A percentile compares a stretch with the other conserved stretches of the same genome.
Evolutionary conservation across 306 rosid genomes (phyloP).

Genomic region (Lagenaria siceraria): DNA sequence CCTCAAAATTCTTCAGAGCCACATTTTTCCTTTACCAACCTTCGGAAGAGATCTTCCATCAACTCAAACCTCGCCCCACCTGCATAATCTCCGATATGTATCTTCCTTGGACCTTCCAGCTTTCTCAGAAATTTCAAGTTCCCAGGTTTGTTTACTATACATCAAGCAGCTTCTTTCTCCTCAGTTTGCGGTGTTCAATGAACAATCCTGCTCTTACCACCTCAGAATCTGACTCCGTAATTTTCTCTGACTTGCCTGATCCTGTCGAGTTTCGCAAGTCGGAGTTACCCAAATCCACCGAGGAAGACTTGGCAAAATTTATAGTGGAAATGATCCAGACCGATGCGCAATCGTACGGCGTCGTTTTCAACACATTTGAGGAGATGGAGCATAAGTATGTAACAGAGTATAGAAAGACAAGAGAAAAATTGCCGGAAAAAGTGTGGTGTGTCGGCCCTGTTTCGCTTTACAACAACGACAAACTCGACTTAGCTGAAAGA

Average conservation of each 20-base stretch:
- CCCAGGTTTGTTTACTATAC: conserved; percentile 13
- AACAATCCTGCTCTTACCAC: not conserved
- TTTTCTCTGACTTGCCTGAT: conserved; percentile 10
- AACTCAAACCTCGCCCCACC: conserved; percentile 31
- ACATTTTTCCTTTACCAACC: conserved; percentile 17
- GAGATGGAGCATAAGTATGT: conserved; percentile 34
- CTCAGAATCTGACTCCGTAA: conserved; percentile 3
- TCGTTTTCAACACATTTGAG: conserved; percentile 16
- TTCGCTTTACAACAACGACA: conserved; percentile 20
- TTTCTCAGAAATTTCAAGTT: not conserved
- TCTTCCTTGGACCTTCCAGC: conserved; percentile 23
- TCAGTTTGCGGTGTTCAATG: not conserved
- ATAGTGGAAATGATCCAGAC: not conserved
- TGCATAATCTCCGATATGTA: conserved; percentile 51
- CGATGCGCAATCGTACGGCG: conserved; percentile 16
- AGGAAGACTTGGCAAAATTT: not conserved
- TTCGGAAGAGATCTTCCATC: conserved; percentile 19
- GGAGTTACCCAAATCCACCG: not conserved
- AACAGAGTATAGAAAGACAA: conserved; percentile 24
- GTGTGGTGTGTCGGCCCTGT: conserved; percentile 45
- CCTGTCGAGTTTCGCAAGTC: conserved; percentile 7
- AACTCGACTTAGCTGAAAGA: conserved; percentile 38
- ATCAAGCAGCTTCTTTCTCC: not conserved
- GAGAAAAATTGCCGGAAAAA: conserved; percentile 5
- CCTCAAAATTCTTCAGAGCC: not conserved